Base-by-base conservation (phyloP, 2,329 filamentous ascomycete genomes). In the Talaromyces sp. region DNA sequence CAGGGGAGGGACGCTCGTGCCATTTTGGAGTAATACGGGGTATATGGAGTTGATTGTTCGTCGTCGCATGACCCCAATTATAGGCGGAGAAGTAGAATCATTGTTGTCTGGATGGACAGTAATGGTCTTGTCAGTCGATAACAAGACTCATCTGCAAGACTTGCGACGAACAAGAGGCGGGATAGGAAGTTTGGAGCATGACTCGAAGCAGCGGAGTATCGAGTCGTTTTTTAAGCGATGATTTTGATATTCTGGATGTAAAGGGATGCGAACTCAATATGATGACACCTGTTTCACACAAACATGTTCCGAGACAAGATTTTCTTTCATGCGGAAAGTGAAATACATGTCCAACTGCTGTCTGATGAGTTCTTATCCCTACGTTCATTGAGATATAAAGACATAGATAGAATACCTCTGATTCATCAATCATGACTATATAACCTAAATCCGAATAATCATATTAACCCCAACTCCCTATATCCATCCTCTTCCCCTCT, bases 131-230 rank as follows among this genome's bases (percentile, higher is more conserved):
- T 81, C 81, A 5, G 83, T 92, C 68, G 94, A 97, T 73, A 86
- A 85, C 67, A 84, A 86, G 66, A 84, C 86, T 3, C 93, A 97
- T 77, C 84, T 97, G 2, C 78, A 81, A 52, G 87, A 88, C 33
- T 80, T 97, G 65, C 93, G 89, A 75, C 90, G 92, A 76, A 94
- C 92, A 9, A 83, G 89, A 27, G 91, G 92, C 35, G 93, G 93
- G 3, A 90, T 97, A 64, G 92, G 92, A 63, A 95, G 90, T 70
- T 84, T 90, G 45, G 84, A 85, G 64, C 89, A 91, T 73, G 93
- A 97, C 74, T 83, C 86, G 11, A 87, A 84, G 56, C 93, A 97
- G 76, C 88, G 85, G 72, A 92, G 85, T 19, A 85, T 97, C 70
- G 87, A 91, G 54, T 85, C 85, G 0, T 97, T 95, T 80, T 93